A percentile compares a stretch with the other conserved stretches of the same genome.
Evolutionary conservation across 805 yeast genomes (phyloP).

Genomic region (Wickerhamomyces ciferrii): DNA sequence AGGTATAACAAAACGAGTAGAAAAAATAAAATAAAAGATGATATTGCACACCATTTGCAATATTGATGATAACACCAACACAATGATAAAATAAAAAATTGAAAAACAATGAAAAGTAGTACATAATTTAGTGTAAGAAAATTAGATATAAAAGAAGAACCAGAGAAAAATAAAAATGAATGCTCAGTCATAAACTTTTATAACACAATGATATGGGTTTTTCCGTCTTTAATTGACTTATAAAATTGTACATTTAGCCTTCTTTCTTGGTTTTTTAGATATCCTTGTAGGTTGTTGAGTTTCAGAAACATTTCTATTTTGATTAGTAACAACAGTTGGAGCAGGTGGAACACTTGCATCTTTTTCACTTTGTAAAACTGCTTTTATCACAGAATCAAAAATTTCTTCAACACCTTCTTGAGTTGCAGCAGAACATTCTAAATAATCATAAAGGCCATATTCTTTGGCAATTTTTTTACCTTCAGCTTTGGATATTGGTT

Average conservation of each 20-base stretch:
- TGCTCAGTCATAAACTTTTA: background rate
- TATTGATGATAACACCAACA: background rate
- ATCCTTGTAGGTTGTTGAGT: background rate
- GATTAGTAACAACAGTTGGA: conserved; percentile 3
- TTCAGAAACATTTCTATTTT: background rate
- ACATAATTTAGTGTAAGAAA: too few relatives aligned
- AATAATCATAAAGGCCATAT: conserved; percentile 64
- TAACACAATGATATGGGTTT: too few relatives aligned
- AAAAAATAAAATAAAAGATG: too few relatives aligned
- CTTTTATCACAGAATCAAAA: conserved; percentile 75
- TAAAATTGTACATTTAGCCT: conserved; percentile 43
- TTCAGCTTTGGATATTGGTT: conserved; percentile 58
- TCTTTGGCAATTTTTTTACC: conserved; percentile 66
- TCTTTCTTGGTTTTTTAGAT: conserved; percentile 26
- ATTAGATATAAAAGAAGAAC: conserved; percentile 2
- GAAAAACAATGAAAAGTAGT: background rate
- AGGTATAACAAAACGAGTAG: too few relatives aligned
- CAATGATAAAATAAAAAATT: background rate
- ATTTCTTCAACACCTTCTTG: conserved; percentile 83
- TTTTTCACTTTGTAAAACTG: conserved; percentile 38
- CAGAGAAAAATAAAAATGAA: background rate
- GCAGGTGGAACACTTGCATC: conserved; percentile 3
- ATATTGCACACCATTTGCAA: background rate
- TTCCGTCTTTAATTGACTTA: too few relatives aligned
- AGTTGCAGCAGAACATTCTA: conserved; percentile 89